A percentile compares a stretch with the other conserved stretches of the same genome.
Conservation (phyloP, 2,329 filamentous ascomycete species). For the Penicillium vulpinum region DNA sequence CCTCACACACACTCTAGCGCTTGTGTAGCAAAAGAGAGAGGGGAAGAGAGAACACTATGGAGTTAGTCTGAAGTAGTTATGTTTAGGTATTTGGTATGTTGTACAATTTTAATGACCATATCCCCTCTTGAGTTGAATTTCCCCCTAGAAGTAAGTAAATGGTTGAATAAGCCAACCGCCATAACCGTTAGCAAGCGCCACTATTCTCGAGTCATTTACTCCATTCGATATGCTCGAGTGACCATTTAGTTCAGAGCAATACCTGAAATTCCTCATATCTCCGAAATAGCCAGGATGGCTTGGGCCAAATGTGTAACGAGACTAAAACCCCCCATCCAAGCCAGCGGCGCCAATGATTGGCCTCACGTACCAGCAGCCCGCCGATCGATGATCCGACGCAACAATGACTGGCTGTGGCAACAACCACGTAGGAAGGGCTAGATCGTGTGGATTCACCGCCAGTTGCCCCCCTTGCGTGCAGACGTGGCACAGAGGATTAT, state of each 20-base stretch:
- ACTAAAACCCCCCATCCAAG: slow-evolving; percentile 5
- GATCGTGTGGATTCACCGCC: slow-evolving; percentile 30
- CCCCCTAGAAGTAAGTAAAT: neutral
- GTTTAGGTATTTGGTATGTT: neutral
- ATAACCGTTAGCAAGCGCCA: slow-evolving; percentile 8
- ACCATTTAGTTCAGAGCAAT: neutral
- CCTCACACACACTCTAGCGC: slow-evolving; percentile 9
- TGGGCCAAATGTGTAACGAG: slow-evolving; percentile 26
- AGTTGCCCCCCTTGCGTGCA: slow-evolving; percentile 26
- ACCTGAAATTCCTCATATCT: slow-evolving; percentile 7
- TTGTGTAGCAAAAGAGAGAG: slow-evolving; percentile 2
- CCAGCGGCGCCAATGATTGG: slow-evolving; percentile 4
- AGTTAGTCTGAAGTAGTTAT: too few relatives aligned
- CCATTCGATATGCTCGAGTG: neutral
- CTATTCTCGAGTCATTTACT: slow-evolving; percentile 2
- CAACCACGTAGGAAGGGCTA: slow-evolving; percentile 28
- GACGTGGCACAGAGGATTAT: slow-evolving; percentile 20
- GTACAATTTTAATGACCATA: neutral
- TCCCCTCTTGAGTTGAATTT: neutral
- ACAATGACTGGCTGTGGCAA: slow-evolving; percentile 25
- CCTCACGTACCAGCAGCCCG: slow-evolving; percentile 18
- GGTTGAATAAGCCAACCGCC: neutral
- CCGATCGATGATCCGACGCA: slow-evolving; percentile 30
- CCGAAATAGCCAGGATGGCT: slow-evolving; percentile 17
- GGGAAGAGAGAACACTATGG: neutral